These are phyloP conservation scores for Xylariomycetidae sp. DNA, from an alignment of 2,329 filamentous ascomycete species.

Conservation along the genomic window DNA sequence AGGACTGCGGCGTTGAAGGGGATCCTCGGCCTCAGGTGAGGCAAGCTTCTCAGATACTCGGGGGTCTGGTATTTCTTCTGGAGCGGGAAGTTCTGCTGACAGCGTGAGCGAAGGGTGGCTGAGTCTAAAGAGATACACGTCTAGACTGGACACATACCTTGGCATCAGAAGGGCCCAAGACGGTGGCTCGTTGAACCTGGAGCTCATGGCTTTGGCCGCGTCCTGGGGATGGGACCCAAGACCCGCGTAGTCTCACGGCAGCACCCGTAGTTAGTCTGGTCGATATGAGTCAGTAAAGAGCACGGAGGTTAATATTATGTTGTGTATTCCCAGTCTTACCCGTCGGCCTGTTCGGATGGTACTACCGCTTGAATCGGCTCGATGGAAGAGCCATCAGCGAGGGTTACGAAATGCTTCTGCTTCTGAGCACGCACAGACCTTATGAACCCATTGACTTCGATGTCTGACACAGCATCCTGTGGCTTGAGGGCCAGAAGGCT, in stretches of 20 bases:
- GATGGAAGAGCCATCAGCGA: conserved; percentile 83
- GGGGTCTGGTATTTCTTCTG: conserved; percentile 94
- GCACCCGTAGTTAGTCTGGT: conserved; percentile 73
- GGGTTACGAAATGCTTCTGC: conserved; percentile 72
- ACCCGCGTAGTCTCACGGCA: conserved; percentile 71
- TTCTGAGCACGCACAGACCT: conserved; percentile 86
- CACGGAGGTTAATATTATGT: no score
- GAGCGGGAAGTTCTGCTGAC: conserved; percentile 73
- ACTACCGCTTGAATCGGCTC: conserved; percentile 77
- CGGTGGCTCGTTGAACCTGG: conserved; percentile 61
- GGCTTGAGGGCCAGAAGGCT: conserved; percentile 51
- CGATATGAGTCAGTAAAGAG: conserved; percentile 8
- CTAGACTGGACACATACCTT: conserved; percentile 58
- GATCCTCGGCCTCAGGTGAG: conserved; percentile 79
- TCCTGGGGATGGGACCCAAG: conserved; percentile 69
- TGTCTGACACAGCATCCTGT: conserved; percentile 36
- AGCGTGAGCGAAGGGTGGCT: conserved; percentile 17
- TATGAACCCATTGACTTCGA: conserved; percentile 72
- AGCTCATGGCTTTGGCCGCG: conserved; percentile 75
- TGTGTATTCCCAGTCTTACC: no score
- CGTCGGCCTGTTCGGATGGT: conserved; percentile 63
- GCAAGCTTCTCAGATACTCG: conserved; percentile 82
- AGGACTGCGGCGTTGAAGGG: conserved; percentile 77
- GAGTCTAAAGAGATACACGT: conserved; percentile 7
- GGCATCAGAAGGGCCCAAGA: conserved; percentile 75